Evolutionary conservation across 2,329 filamentous ascomycete species (phyloP).

Genomic region (Sordariomycetes sp.): DNA sequence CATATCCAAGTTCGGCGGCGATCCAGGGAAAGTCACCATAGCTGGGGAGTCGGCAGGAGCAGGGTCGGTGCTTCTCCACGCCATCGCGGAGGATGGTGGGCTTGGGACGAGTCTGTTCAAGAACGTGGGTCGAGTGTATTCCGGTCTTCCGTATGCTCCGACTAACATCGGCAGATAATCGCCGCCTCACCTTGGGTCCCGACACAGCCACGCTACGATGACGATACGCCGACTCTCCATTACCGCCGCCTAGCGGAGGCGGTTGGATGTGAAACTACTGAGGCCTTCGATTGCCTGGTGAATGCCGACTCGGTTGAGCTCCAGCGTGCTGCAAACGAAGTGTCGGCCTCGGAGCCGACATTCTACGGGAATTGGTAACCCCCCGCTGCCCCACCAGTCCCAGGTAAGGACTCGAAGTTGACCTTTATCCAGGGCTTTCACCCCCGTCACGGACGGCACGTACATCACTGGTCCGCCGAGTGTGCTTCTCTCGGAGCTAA

Average conservation of each 20-base stretch:
- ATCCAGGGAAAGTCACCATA: constrained; percentile 39
- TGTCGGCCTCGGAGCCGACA: constrained; percentile 12
- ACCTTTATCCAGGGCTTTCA: too few relatives aligned
- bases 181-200: constrained; percentile 37
- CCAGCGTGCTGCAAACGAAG: constrained; percentile 21
- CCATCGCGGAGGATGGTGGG: constrained; percentile 30
- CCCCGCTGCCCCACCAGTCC: constrained; percentile 14
- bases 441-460: too few relatives aligned
- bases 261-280: background rate
- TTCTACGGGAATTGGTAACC: constrained; percentile 4
- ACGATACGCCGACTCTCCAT: constrained; percentile 15
- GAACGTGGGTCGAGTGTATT: constrained; percentile 12
- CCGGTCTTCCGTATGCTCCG: too few relatives aligned
- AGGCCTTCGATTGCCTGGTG: constrained; percentile 20
- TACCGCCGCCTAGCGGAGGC: constrained; percentile 10
- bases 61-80: constrained; percentile 33
- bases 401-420: background rate
- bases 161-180: constrained; percentile 10
- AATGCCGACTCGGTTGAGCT: constrained; percentile 19
- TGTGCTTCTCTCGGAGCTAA: too few relatives aligned
- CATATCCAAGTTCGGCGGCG: constrained; percentile 40
- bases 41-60: constrained; percentile 43
- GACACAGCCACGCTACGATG: constrained; percentile 34
- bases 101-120: constrained; percentile 33
- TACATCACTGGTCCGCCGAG: too few relatives aligned